phyloP scores from a whole-genome alignment of 2,329 filamentous ascomycete genomes.

The Xylariales sp. region DNA sequence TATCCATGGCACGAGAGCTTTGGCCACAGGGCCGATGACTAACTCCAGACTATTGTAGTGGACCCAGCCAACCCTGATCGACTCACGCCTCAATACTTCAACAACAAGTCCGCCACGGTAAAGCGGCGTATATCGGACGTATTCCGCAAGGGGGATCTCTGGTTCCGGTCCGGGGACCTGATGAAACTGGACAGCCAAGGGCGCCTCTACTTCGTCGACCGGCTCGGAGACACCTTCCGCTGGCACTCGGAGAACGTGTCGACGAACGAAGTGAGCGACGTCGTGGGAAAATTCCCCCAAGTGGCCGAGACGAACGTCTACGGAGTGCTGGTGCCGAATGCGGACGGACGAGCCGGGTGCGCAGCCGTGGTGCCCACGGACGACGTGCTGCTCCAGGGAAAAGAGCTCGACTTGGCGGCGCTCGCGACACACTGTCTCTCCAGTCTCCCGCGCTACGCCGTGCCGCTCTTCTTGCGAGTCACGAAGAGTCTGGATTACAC shows the following conservation, averaged over 20 bases:
- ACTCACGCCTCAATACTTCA: slow-evolving; percentile 68
- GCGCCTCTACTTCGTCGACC: slow-evolving; percentile 75
- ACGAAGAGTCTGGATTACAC: slow-evolving; percentile 56
- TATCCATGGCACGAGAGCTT: not conserved
- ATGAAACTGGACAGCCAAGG: slow-evolving; percentile 70
- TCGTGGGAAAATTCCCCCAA: slow-evolving; percentile 54
- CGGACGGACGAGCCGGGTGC: slow-evolving; percentile 58
- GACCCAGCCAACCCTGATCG: slow-evolving; percentile 64
- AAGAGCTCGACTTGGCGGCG: slow-evolving; percentile 48
- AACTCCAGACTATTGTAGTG: slow-evolving; percentile 30
- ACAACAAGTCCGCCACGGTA: slow-evolving; percentile 68
- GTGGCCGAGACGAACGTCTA: slow-evolving; percentile 58
- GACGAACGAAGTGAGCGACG: slow-evolving; percentile 57
- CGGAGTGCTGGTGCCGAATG: slow-evolving; percentile 56
- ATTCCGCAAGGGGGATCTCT: slow-evolving; percentile 74
- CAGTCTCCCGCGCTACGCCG: slow-evolving; percentile 57
- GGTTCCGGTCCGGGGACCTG: slow-evolving; percentile 75
- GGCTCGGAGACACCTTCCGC: slow-evolving; percentile 77
- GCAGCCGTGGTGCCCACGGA: slow-evolving; percentile 55
- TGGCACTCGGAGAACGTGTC: slow-evolving; percentile 67
- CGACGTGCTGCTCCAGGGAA: slow-evolving; percentile 43
- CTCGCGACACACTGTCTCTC: slow-evolving; percentile 52
- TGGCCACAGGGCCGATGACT: not conserved
- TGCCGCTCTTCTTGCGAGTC: slow-evolving; percentile 57
- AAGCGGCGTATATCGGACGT: slow-evolving; percentile 73